Evolutionary conservation across 2,329 filamentous ascomycete genomes (phyloP).

Genomic region (Alternaria ventricosa): DNA sequence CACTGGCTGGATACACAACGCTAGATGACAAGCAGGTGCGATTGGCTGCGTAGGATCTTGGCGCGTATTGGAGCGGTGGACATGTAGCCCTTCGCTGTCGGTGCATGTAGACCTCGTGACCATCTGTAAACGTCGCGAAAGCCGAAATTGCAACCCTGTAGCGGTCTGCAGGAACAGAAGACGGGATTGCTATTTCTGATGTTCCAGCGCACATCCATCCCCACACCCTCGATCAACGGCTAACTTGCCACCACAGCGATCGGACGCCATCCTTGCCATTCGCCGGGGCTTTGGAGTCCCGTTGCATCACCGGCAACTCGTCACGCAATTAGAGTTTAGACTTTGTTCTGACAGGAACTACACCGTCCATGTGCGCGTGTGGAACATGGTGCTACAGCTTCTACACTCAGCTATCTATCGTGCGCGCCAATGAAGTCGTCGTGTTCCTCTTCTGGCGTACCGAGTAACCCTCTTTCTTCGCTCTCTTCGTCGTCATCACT

Average conservation of each 20-base stretch:
- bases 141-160: conserved; percentile 1
- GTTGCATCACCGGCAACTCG: neutral
- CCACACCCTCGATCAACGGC: conserved; percentile 4
- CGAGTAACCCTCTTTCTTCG: conserved; percentile 51
- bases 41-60: conserved; percentile 18
- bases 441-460: conserved; percentile 29
- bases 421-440: conserved; percentile 24
- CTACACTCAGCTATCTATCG: conserved; percentile 10
- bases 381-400: conserved; percentile 4
- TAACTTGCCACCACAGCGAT: conserved; percentile 6
- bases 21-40: neutral
- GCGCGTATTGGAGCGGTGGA: conserved; percentile 6
- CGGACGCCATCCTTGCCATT: neutral
- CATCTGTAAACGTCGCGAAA: neutral
- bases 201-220: neutral
- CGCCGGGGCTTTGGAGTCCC: conserved; percentile 3
- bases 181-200: neutral
- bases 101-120: neutral
- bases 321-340: neutral
- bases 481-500: conserved; percentile 34
- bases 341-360: neutral
- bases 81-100: conserved; percentile 14
- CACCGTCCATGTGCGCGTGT: neutral
- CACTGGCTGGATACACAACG: conserved; percentile 11
- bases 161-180: conserved; percentile 8